A percentile compares a stretch with the other conserved stretches of the same genome.
Conservation (phyloP, 139 green algal species). For the Tetraselmis chui region DNA sequence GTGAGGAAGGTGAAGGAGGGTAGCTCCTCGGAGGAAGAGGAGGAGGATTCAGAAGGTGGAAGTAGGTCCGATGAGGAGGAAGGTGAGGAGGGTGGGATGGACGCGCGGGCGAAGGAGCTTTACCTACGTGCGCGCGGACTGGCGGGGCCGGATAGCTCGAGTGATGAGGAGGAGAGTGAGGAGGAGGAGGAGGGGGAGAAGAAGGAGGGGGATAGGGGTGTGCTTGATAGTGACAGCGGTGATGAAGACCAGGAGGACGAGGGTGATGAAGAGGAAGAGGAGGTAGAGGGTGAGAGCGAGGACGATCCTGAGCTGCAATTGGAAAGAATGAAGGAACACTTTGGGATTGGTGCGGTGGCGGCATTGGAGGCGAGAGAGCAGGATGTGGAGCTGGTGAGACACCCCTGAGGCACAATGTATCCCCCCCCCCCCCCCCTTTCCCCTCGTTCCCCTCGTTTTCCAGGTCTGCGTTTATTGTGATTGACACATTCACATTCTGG, state of each 20-base stretch:
- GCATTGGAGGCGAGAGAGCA: background rate
- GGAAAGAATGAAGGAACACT: background rate
- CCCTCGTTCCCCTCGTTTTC: too few species aligned
- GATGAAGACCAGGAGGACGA: conserved; percentile 9
- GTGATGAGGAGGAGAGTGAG: conserved; percentile 6
- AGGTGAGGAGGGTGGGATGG: conserved; percentile 7
- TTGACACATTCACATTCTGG: too few species aligned
- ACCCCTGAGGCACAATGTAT: too few species aligned
- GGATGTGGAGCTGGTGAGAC: background rate
- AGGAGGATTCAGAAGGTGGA: background rate
- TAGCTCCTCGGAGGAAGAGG: background rate
- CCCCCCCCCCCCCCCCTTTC: too few species aligned
- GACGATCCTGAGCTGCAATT: background rate
- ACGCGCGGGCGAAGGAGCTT: background rate
- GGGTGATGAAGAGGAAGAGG: conserved; percentile 17
- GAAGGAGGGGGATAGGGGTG: conserved; percentile 6
- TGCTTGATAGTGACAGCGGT: too few species aligned
- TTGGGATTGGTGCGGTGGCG: background rate
- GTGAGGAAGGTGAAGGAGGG: background rate
- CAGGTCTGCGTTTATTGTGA: too few species aligned
- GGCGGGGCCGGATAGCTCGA: conserved; percentile 1
- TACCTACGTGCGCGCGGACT: background rate
- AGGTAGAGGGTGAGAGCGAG: background rate
- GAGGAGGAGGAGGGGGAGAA: conserved; percentile 32
- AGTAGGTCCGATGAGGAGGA: conserved; percentile 10